A percentile compares a stretch with the other conserved stretches of the same genome.
These are phyloP conservation scores for Cytidiella melzeri DNA, from an alignment of 768 basidiomycete species.

Conservation along the genomic window DNA sequence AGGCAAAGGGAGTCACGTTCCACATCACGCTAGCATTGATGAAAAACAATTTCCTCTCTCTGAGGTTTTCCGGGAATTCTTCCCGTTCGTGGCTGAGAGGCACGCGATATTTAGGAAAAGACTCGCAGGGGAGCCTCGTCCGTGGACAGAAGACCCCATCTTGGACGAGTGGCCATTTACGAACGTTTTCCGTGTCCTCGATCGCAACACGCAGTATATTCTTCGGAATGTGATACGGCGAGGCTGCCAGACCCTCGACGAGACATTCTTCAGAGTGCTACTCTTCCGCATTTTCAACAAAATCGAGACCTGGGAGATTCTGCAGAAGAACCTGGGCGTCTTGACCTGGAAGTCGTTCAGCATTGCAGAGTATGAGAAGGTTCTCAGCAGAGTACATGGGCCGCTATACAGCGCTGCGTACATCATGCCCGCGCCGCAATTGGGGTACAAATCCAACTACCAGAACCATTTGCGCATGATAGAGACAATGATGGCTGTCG, in stretches of 20 bases:
- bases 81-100: conserved; percentile 26
- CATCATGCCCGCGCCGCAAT: conserved; percentile 61
- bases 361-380: conserved; percentile 42
- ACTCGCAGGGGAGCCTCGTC: conserved; percentile 21
- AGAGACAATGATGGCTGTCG: conserved; percentile 39
- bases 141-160: conserved; percentile 63
- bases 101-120: conserved; percentile 25
- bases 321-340: conserved; percentile 45
- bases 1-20: background rate
- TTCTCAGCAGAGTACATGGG: conserved; percentile 40
- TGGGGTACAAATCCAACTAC: conserved; percentile 36
- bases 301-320: conserved; percentile 65
- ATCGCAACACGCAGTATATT: conserved; percentile 65
- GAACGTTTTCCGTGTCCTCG: conserved; percentile 70
- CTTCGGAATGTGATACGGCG: conserved; percentile 63
- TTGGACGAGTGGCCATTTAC: conserved; percentile 56
- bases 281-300: conserved; percentile 70
- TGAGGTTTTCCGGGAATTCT: conserved; percentile 25
- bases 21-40: conserved; percentile 15
- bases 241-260: conserved; percentile 52
- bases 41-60: conserved; percentile 19
- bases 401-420: conserved; percentile 68
- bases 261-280: conserved; percentile 65
- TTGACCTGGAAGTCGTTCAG: conserved; percentile 58
- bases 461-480: conserved; percentile 57